Conservation (phyloP, 2,329 filamentous ascomycete genomes). For the Cercospora sp. region DNA sequence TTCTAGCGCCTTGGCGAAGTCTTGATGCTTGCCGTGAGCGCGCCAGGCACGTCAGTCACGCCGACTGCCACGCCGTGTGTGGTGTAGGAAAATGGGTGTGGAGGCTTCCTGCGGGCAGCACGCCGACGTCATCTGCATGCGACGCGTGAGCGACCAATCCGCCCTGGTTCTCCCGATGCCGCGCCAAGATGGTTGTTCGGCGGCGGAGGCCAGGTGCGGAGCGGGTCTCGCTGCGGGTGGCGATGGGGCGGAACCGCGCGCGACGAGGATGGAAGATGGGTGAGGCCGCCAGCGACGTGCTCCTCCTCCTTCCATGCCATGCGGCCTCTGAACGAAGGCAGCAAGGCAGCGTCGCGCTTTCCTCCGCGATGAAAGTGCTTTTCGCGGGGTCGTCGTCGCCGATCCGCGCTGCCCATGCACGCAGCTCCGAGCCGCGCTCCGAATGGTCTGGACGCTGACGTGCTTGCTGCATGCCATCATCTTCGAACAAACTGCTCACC, state of each 20-base stretch:
- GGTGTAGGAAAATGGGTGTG: not conserved
- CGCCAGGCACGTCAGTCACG: not conserved
- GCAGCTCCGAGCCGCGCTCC: not conserved
- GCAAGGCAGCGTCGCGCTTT: not conserved
- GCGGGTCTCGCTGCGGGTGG: not conserved
- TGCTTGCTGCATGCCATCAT: conserved; percentile 3
- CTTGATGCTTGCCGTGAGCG: not conserved
- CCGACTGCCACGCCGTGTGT: not conserved
- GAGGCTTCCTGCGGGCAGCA: not conserved
- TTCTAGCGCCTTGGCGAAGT: not conserved
- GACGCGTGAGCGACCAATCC: not conserved
- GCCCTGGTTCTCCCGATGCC: not conserved
- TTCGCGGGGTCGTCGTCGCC: not conserved
- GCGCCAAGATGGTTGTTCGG: not conserved
- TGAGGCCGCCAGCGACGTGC: not conserved
- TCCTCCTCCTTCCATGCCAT: not conserved
- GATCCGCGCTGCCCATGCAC: not conserved
- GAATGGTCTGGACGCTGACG: not conserved
- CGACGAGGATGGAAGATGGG: not conserved
- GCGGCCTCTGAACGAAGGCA: not conserved
- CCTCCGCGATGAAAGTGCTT: not conserved
- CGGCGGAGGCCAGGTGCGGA: not conserved
- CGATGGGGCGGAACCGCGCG: not conserved
- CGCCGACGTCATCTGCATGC: not conserved
- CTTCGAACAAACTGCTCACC: not conserved